Evolutionary conservation across 306 rosid species (phyloP).

Genomic region (Inga leiocalycina): DNA sequence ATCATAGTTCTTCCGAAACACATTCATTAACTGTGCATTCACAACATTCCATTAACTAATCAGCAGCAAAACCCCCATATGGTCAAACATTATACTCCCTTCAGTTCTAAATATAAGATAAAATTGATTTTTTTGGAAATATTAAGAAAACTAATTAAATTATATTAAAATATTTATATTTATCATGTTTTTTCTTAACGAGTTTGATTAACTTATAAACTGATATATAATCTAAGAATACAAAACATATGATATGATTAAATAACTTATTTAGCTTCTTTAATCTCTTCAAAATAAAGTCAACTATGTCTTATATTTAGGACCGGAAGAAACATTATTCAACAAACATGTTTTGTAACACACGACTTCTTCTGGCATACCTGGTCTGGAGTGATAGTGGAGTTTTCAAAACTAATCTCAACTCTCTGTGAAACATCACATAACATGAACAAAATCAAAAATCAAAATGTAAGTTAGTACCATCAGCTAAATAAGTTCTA

Average conservation of each 20-base stretch:
- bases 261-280: no score
- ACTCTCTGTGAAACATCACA: constrained; percentile 59
- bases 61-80: not conserved
- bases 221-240: no score
- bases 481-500: not conserved
- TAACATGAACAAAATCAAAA: not conserved
- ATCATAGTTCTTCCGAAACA: constrained; percentile 75
- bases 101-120: no score
- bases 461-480: not conserved
- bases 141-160: no score
- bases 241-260: no score
- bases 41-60: not conserved
- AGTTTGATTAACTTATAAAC: no score
- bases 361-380: constrained; percentile 36
- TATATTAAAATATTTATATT: no score
- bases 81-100: not conserved
- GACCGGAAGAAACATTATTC: not conserved
- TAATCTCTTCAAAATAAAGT: no score
- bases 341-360: not conserved
- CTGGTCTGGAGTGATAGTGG: constrained; percentile 77
- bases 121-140: no score
- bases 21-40: constrained; percentile 68
- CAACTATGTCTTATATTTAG: no score
- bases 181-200: no score
- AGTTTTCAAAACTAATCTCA: constrained; percentile 59